Percentiles rank a stretch among this genome's conserved stretches.
phyloP scores from a whole-genome alignment of 2,329 filamentous ascomycete genomes.

The Periconia macrospinosa region DNA sequence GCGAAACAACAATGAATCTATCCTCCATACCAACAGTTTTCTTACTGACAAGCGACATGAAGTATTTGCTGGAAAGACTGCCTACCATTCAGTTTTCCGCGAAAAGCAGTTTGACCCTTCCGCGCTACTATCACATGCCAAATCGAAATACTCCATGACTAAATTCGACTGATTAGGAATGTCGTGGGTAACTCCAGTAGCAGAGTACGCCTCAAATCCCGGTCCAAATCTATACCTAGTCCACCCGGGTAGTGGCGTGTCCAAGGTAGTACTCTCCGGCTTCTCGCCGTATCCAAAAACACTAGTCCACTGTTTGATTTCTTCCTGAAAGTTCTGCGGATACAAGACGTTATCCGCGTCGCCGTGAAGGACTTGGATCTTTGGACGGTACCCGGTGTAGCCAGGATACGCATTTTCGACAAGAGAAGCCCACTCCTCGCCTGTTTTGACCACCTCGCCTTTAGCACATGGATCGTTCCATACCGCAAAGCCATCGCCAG shows the following conservation, averaged over 20 bases:
- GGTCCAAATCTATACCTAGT: slow-evolving; percentile 30
- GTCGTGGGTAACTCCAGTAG: slow-evolving; percentile 30
- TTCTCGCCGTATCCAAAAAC: slow-evolving; percentile 29
- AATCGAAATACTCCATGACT: slow-evolving; percentile 37
- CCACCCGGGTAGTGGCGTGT: slow-evolving; percentile 36
- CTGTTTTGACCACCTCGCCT: slow-evolving; percentile 34
- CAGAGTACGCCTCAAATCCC: slow-evolving; percentile 37
- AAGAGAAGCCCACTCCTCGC: slow-evolving; percentile 31
- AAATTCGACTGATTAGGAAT: slow-evolving; percentile 35
- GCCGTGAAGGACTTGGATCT: slow-evolving; percentile 36
- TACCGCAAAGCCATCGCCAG: slow-evolving; percentile 31
- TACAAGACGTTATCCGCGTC: slow-evolving; percentile 28
- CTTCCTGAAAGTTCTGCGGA: slow-evolving; percentile 37
- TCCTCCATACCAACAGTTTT: too few species aligned
- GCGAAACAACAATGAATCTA: too few species aligned
- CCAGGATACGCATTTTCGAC: slow-evolving; percentile 33
- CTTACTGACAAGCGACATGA: too few species aligned
- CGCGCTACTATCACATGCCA: slow-evolving; percentile 12
- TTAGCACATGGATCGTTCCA: slow-evolving; percentile 37
- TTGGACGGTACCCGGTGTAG: slow-evolving; percentile 34
- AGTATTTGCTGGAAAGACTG: too few species aligned
- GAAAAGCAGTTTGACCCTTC: slow-evolving; percentile 3
- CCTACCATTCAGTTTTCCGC: background rate
- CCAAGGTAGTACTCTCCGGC: slow-evolving; percentile 20
- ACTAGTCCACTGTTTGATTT: slow-evolving; percentile 39